Evolutionary conservation across 2,329 filamentous ascomycete species (phyloP).

Genomic region (Dothideomycetidae sp.): DNA sequence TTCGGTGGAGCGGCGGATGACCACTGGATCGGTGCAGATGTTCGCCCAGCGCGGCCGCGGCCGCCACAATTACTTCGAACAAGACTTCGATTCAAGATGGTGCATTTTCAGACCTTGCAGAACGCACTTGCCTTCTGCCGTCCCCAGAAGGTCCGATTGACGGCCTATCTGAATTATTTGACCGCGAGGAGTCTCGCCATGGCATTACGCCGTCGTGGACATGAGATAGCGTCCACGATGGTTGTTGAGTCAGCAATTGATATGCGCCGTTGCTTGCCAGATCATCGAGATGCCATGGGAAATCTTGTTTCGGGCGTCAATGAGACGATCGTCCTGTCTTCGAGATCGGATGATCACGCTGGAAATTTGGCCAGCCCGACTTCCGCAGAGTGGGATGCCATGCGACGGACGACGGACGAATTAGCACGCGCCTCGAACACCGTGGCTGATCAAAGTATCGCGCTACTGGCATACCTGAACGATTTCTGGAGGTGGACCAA

Average conservation of each 20-base stretch:
- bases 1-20: conserved; percentile 19
- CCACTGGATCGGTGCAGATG: conserved; percentile 5
- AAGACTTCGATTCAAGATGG: not conserved
- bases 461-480: conserved; percentile 28
- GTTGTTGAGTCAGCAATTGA: not conserved
- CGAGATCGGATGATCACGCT: not conserved
- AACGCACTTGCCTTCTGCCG: conserved; percentile 20
- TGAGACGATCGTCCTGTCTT: not conserved
- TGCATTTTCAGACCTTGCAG: conserved; percentile 12
- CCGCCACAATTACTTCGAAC: not conserved
- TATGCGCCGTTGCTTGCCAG: not conserved
- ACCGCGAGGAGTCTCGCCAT: conserved; percentile 23
- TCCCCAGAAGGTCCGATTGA: conserved; percentile 26
- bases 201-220: not conserved
- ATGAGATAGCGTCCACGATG: not conserved
- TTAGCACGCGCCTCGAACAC: conserved; percentile 15
- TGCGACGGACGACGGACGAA: not conserved
- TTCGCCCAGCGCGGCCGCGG: too few species aligned
- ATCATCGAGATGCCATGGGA: not conserved
- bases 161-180: conserved; percentile 27
- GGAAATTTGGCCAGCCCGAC: not conserved
- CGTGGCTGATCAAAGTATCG: conserved; percentile 28
- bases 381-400: not conserved
- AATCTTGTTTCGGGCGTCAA: not conserved
- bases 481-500: conserved; percentile 28